Evolutionary conservation across 768 basidiomycete species (phyloP).

Genomic region (Boletus bicolor): DNA sequence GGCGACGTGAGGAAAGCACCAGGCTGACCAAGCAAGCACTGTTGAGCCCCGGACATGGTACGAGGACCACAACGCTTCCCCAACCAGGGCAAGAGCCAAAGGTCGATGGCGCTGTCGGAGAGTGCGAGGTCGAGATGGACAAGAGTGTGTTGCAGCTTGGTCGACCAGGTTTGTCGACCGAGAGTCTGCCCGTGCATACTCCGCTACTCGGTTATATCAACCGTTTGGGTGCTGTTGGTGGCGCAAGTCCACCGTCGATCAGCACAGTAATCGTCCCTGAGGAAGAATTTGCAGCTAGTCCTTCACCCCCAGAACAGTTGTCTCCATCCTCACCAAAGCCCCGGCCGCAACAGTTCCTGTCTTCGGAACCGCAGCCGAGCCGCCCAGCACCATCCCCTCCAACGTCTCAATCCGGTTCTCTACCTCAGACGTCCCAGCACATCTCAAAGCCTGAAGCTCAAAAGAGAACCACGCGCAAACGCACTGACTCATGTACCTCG

Average conservation of each 20-base stretch:
- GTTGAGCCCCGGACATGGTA: slow-evolving; percentile 22
- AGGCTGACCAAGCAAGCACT: slow-evolving; percentile 19
- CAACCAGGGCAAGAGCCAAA: slow-evolving; percentile 1
- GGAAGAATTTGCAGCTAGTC: not conserved
- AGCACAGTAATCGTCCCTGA: not conserved
- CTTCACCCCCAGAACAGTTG: slow-evolving; percentile 2
- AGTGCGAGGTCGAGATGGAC: slow-evolving; percentile 47
- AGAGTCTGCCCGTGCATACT: slow-evolving; percentile 47
- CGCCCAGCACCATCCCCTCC: slow-evolving; percentile 28
- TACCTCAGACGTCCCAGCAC: not conserved
- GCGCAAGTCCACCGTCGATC: slow-evolving; percentile 5
- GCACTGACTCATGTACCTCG: slow-evolving; percentile 24
- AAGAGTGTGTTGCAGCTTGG: slow-evolving; percentile 74
- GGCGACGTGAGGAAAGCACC: slow-evolving; percentile 23
- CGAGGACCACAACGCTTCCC: slow-evolving; percentile 37
- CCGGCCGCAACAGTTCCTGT: slow-evolving; percentile 7
- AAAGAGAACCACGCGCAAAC: slow-evolving; percentile 30
- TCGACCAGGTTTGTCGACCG: slow-evolving; percentile 73
- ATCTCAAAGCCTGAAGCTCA: slow-evolving; percentile 45
- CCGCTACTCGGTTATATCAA: slow-evolving; percentile 3
- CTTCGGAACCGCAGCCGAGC: slow-evolving; percentile 20
- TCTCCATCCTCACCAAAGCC: slow-evolving; percentile 5
- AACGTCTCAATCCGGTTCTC: slow-evolving; percentile 10
- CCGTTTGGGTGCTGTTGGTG: not conserved
- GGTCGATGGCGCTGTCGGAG: slow-evolving; percentile 1